A percentile compares a stretch with the other conserved stretches of the same genome.
phyloP scores from a whole-genome alignment of 2,329 filamentous ascomycete genomes.

The Aspergillus sp. region DNA sequence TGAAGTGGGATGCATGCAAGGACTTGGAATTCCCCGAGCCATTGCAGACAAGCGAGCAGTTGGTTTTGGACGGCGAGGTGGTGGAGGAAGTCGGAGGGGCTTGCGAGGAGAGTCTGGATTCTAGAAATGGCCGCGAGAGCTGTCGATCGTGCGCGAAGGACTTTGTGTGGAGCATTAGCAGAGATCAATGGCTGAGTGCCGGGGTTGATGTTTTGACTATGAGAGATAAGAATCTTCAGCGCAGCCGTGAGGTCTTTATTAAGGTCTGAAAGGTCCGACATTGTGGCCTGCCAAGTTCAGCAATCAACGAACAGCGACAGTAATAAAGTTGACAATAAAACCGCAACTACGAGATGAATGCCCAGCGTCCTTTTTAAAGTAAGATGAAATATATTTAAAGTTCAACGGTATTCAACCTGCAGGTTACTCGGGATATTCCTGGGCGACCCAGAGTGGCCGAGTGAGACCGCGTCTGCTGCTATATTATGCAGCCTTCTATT shows the following conservation, averaged over 20 bases:
- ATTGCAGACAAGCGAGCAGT: slow-evolving; percentile 47
- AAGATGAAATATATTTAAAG: no score
- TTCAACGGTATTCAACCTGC: not conserved
- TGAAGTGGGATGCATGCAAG: slow-evolving; percentile 50
- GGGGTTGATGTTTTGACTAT: not conserved
- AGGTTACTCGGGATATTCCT: slow-evolving; percentile 2
- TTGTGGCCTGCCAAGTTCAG: not conserved
- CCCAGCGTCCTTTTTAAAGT: no score
- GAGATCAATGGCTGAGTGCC: not conserved
- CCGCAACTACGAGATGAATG: not conserved
- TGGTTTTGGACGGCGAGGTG: slow-evolving; percentile 32
- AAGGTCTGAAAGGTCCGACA: slow-evolving; percentile 8
- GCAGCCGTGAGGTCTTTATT: slow-evolving; percentile 9
- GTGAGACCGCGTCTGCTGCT: no score
- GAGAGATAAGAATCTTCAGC: slow-evolving; percentile 6
- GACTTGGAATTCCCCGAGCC: slow-evolving; percentile 52
- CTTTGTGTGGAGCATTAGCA: slow-evolving; percentile 5
- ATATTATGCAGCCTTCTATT: no score
- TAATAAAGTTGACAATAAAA: no score
- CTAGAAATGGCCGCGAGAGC: slow-evolving; percentile 1
- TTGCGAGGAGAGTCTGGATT: slow-evolving; percentile 6
- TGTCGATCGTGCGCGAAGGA: slow-evolving; percentile 7
- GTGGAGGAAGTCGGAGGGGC: slow-evolving; percentile 30
- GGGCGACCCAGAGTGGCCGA: no score
- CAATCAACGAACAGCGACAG: not conserved